Evolutionary conservation across 306 rosid species (phyloP).

Genomic region (Psophocarpus tetragonolobus): DNA sequence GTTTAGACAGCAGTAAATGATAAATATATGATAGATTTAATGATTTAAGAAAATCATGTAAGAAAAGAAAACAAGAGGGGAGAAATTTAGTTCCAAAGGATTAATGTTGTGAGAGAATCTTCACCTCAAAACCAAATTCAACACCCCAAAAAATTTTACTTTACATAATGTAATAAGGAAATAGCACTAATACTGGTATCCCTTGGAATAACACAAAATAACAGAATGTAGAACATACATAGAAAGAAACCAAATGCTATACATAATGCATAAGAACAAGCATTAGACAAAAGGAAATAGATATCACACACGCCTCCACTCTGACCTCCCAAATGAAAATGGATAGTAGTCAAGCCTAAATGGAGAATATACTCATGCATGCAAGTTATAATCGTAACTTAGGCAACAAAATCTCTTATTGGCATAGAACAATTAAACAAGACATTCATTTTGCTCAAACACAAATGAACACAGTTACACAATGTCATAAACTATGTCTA

Average conservation of each 20-base stretch:
- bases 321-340: background rate
- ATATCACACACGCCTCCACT: conserved; percentile 8
- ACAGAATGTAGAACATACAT: background rate
- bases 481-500: conserved; percentile 4
- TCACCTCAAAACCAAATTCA: conserved; percentile 7
- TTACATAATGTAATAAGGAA: background rate
- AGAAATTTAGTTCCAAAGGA: background rate
- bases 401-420: background rate
- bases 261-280: background rate
- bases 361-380: background rate
- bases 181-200: background rate
- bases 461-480: background rate
- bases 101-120: background rate
- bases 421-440: background rate
- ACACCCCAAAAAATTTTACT: conserved; percentile 9
- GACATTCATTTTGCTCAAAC: conserved; percentile 10
- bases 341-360: background rate
- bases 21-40: background rate
- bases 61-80: background rate
- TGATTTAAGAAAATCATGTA: conserved; percentile 13
- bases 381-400: background rate
- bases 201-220: background rate
- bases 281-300: background rate
- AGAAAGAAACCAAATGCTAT: background rate
- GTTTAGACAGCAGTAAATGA: background rate